Base-by-base conservation (phyloP, 139 green algal species). In the Chlamydomonas incerta region DNA sequence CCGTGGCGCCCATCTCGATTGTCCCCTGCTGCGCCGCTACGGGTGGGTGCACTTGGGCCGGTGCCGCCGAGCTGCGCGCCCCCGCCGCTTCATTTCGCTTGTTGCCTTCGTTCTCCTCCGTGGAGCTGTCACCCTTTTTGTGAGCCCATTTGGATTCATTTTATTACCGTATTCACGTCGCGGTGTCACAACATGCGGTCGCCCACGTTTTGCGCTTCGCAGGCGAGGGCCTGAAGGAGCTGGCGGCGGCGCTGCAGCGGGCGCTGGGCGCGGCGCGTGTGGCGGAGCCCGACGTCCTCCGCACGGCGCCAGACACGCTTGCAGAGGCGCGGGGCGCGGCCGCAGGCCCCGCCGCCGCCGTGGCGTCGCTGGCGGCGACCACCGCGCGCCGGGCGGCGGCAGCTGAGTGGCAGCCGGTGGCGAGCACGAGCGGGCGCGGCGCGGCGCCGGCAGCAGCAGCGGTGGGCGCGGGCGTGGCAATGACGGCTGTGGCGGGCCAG, bases 191-290 rank as follows among this genome's bases (percentile, higher is more conserved):
- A 28, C 58, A 31, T 66, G 58, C 21, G 20, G 58, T 66, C 58
- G 58, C 58, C 58, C 58, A 14, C 24, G 11, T 66, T 72, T 9
- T 31, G n/a, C n/a, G n/a, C n/a, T n/a, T n/a, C 63, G 82, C 86
- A 92, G 87, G 89, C n/a, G 85, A 89, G 35, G 89, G 87, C 0
- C 50, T 92, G 28, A 62, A 87, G 65, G 66, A 92, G 72, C 82
- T 92, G 28, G 81, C 80, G 58, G 74, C 77, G 35, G 88, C 82
- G 29, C 31, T 87, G 47, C 83, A 91, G 63, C 31, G 69, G 24
- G 73, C 60, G 37, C 31, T 83, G 14, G 66, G 73, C 0, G 55
- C 34, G 23, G 35, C 68, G 35, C 66, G 80, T 33, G 65, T 81
- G 0, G 69, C 79, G 17, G 68, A 60, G 29, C 69, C 50, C 2